Conservation (phyloP, 208 protist genomes). For the Strigomonas oncopelti region DNA sequence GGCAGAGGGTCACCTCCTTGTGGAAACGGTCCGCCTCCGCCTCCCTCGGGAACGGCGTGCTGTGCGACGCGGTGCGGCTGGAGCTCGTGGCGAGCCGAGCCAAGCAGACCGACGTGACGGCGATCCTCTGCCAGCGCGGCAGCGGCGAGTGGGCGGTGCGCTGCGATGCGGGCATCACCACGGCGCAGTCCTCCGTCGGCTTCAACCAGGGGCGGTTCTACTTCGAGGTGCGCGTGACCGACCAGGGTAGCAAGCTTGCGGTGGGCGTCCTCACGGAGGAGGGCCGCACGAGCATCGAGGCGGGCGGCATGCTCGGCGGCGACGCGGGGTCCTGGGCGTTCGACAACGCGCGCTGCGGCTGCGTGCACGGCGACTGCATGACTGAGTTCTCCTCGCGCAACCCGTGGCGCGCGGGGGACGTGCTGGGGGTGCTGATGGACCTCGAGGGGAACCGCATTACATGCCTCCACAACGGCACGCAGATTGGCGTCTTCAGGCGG, state of each 20-base stretch:
- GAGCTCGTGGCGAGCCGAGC: not conserved
- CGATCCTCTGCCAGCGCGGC: not conserved
- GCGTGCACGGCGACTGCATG: constrained; percentile 52
- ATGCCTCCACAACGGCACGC: constrained; percentile 71
- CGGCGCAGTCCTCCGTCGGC: constrained; percentile 62
- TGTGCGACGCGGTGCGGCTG: not conserved
- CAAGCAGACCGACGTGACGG: not conserved
- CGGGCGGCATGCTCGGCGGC: constrained; percentile 41
- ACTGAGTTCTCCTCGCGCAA: constrained; percentile 55
- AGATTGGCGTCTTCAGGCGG: constrained; percentile 56
- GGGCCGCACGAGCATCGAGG: constrained; percentile 17
- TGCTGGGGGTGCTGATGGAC: constrained; percentile 82
- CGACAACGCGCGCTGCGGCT: constrained; percentile 62
- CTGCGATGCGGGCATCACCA: constrained; percentile 25
- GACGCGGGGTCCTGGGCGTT: constrained; percentile 82
- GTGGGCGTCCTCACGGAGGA: constrained; percentile 69
- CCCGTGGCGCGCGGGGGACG: constrained; percentile 79
- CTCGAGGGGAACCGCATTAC: constrained; percentile 50
- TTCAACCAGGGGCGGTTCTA: constrained; percentile 78
- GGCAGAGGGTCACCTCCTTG: constrained; percentile 34
- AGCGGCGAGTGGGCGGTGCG: constrained; percentile 33
- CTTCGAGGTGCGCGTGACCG: constrained; percentile 79
- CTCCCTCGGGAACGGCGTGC: not conserved
- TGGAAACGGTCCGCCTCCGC: constrained; percentile 31
- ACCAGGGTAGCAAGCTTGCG: constrained; percentile 18